Conservation (phyloP, 2,329 filamentous ascomycete species). For the Bipolaris gigantea region DNA sequence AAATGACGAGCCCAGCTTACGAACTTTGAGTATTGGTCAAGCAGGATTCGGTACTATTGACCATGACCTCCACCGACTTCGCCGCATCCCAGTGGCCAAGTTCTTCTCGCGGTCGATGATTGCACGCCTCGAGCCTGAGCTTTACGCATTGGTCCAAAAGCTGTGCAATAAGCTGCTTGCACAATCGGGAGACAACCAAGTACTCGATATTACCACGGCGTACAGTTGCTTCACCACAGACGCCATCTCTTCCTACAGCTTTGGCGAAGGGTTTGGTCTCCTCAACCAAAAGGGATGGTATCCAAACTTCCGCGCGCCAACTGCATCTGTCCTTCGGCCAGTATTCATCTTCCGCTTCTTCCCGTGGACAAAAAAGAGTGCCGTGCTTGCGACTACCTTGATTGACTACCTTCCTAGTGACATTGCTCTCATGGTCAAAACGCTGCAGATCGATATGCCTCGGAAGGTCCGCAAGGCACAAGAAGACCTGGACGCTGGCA, state of each 20-base stretch:
- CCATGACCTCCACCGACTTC: slow-evolving; percentile 38
- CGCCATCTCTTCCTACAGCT: slow-evolving; percentile 29
- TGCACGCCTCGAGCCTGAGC: slow-evolving; percentile 26
- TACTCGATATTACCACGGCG: slow-evolving; percentile 32
- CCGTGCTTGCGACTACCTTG: slow-evolving; percentile 18
- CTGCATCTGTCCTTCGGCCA: slow-evolving; percentile 19
- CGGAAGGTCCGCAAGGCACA: slow-evolving; percentile 25
- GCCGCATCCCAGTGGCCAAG: slow-evolving; percentile 37
- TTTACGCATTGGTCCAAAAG: slow-evolving; percentile 23
- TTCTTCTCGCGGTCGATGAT: slow-evolving; percentile 44
- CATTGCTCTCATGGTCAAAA: slow-evolving; percentile 23
- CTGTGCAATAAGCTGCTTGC: slow-evolving; percentile 31
- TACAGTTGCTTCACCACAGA: slow-evolving; percentile 34
- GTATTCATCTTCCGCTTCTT: slow-evolving; percentile 34
- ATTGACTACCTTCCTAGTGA: slow-evolving; percentile 27
- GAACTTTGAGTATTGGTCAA: slow-evolving; percentile 19
- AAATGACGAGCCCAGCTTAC: neutral
- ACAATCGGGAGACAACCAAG: slow-evolving; percentile 18
- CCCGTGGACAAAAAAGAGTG: slow-evolving; percentile 26
- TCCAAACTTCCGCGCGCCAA: slow-evolving; percentile 30
- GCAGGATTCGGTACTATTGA: slow-evolving; percentile 29
- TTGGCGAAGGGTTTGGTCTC: slow-evolving; percentile 28
- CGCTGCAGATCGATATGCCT: slow-evolving; percentile 33
- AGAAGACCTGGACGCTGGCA: slow-evolving; percentile 26
- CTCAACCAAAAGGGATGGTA: slow-evolving; percentile 31